Base-by-base conservation (phyloP, 2,329 filamentous ascomycete species). In the Verticillium albo-atrum region DNA sequence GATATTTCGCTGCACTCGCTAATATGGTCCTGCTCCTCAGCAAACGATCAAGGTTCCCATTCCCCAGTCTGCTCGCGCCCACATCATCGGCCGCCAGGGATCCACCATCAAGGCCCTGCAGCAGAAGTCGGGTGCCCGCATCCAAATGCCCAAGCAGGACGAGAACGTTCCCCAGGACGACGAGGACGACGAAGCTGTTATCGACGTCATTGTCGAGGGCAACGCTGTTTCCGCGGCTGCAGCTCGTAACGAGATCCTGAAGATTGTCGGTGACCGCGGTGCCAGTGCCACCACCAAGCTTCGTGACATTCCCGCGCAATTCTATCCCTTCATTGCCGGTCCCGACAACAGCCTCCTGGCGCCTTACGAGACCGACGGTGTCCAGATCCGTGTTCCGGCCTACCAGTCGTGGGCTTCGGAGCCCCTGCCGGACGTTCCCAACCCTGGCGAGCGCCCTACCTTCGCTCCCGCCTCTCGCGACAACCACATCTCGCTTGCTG, bases 261-360 rank as follows among this genome's bases (percentile, higher is more conserved):
- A 89, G 68, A 97, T 98, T 71, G 92, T 91, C 59, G 89, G 89
- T 67, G 92, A 97, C 75, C 88, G 92, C 63, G 88, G 90, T 57
- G 89, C 91, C 58, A 94, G 89, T 66, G 85, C 93, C 70, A 95
- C 86, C 76, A 83, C 92, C 60, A 91, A 90, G 67, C 76, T 99
- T 65, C 91, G 89, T 74, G 87, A 88, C 55, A 89, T 99, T 61
- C 93, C 95, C 7, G 85, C 92, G 27, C 92, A 97, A 72, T 96
- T 95, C 75, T 99, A 95, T 76, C 94, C 94, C 57, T 99, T 99
- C 79, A 89, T 99, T 73, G 89, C 92, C 26, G 92, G 92, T 55
- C 86, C 89, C 10, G 84, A 89, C 71, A 91, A 92, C 71, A 79
- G 83, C 54, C 79, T 86, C 56, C 77, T 91, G 58, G 81, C 85